Evolutionary conservation across 2,329 filamentous ascomycete species (phyloP).

Genomic region (Lithohypha guttulata): DNA sequence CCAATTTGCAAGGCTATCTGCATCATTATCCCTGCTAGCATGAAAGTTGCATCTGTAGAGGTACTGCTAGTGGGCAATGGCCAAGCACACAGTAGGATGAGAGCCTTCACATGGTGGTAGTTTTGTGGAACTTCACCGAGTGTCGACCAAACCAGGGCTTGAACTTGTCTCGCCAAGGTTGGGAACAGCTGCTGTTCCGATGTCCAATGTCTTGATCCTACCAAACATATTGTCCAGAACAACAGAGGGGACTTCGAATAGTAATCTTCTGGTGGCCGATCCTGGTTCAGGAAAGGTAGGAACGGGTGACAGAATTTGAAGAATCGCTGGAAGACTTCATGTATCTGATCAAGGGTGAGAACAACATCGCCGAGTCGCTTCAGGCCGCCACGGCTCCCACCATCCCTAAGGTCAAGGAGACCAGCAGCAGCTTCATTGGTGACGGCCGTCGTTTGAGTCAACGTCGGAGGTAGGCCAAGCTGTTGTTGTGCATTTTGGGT

Average conservation of each 20-base stretch:
- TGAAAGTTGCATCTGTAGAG: slow-evolving; percentile 54
- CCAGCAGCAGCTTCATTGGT: slow-evolving; percentile 41
- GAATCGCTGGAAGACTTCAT: slow-evolving; percentile 45
- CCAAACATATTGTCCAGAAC: slow-evolving; percentile 57
- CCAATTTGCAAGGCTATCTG: slow-evolving; percentile 59
- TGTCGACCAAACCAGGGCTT: slow-evolving; percentile 50
- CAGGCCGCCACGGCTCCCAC: slow-evolving; percentile 25
- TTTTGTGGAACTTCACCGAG: slow-evolving; percentile 51
- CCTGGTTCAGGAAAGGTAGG: slow-evolving; percentile 50
- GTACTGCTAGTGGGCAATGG: slow-evolving; percentile 54
- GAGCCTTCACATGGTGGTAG: slow-evolving; percentile 54
- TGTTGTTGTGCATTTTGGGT: slow-evolving; percentile 24
- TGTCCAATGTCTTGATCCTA: slow-evolving; percentile 51
- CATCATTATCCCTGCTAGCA: slow-evolving; percentile 56
- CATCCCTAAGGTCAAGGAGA: slow-evolving; percentile 39
- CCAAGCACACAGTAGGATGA: slow-evolving; percentile 55
- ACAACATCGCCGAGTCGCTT: slow-evolving; percentile 45
- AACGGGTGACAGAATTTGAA: slow-evolving; percentile 56
- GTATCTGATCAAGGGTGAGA: slow-evolving; percentile 32
- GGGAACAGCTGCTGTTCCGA: slow-evolving; percentile 44
- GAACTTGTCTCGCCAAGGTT: slow-evolving; percentile 42
- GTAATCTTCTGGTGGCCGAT: slow-evolving; percentile 46
- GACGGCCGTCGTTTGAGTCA: slow-evolving; percentile 14
- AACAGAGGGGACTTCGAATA: slow-evolving; percentile 49
- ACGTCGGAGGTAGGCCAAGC: slow-evolving; percentile 22